phyloP scores from a whole-genome alignment of 495 filamentous ascomycete species.

The Xylaria venustula region DNA sequence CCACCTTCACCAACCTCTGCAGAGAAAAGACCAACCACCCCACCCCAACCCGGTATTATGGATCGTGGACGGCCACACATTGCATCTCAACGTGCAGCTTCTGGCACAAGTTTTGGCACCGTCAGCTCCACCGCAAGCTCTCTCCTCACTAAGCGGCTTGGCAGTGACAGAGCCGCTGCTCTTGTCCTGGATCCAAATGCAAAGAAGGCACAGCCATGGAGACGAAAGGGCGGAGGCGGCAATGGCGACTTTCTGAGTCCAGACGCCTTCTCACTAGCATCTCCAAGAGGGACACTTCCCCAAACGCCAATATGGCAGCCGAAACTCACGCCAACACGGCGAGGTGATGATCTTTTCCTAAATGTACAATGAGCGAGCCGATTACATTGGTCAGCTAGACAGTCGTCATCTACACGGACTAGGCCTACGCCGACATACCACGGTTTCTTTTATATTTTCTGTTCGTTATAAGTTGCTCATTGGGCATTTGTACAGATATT shows the following conservation, averaged over 20 bases:
- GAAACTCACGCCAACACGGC: conserved; percentile 40
- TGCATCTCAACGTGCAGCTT: conserved; percentile 9
- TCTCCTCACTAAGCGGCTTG: conserved; percentile 49
- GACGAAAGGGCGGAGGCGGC: conserved; percentile 13
- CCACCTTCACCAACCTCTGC: neutral
- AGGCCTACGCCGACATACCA: neutral
- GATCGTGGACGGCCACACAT: conserved; percentile 1
- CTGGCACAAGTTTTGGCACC: conserved; percentile 18
- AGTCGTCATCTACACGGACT: neutral
- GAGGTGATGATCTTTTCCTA: conserved; percentile 41
- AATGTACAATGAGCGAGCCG: conserved; percentile 33
- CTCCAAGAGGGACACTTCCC: conserved; percentile 32
- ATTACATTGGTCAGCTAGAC: neutral
- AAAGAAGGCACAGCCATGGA: conserved; percentile 21
- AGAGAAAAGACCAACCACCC: conserved; percentile 1
- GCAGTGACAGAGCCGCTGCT: conserved; percentile 43
- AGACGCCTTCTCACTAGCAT: conserved; percentile 11
- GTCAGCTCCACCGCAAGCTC: conserved; percentile 30
- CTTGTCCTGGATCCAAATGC: conserved; percentile 31
- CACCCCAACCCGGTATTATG: neutral
- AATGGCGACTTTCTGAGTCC: conserved; percentile 15
- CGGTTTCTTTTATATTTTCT: neutral
- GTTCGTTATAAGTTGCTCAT: too few species aligned
- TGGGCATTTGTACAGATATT: neutral
- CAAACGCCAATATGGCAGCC: conserved; percentile 52